Evolutionary conservation across 2,329 filamentous ascomycete species (phyloP).

Genomic region (Magnaporthiopsis incrustans): DNA sequence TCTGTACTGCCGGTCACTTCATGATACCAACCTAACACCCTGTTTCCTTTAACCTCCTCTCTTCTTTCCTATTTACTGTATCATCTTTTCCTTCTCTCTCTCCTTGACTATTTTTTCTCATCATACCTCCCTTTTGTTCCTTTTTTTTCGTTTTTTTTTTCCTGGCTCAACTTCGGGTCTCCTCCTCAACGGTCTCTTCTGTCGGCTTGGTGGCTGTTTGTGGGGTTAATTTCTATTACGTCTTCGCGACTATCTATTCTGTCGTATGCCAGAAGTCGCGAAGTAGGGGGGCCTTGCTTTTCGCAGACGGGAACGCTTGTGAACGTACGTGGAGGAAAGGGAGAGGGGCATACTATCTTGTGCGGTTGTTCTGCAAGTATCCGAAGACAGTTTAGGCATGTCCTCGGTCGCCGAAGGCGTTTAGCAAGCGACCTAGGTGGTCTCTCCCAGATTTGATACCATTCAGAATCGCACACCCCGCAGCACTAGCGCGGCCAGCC

Average conservation of each 20-base stretch:
- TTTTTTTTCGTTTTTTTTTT: too few relatives aligned
- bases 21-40: slow-evolving; percentile 2
- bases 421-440: not conserved
- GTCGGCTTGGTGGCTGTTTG: not conserved
- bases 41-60: not conserved
- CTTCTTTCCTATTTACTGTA: not conserved
- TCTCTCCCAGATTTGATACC: too few relatives aligned
- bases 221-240: not conserved
- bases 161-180: not conserved
- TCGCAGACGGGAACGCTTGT: not conserved
- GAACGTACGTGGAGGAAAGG: not conserved
- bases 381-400: not conserved
- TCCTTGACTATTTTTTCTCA: not conserved
- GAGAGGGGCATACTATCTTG: too few relatives aligned
- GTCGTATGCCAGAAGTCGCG: not conserved
- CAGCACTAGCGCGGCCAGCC: too few relatives aligned
- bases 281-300: not conserved
- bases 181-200: not conserved
- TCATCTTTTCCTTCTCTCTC: not conserved
- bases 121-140: not conserved
- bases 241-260: not conserved
- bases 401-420: not conserved
- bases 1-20: not conserved
- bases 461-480: too few relatives aligned
- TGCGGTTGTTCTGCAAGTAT: not conserved